Conservation (phyloP, 306 rosid species). For the Betula pendula region DNA sequence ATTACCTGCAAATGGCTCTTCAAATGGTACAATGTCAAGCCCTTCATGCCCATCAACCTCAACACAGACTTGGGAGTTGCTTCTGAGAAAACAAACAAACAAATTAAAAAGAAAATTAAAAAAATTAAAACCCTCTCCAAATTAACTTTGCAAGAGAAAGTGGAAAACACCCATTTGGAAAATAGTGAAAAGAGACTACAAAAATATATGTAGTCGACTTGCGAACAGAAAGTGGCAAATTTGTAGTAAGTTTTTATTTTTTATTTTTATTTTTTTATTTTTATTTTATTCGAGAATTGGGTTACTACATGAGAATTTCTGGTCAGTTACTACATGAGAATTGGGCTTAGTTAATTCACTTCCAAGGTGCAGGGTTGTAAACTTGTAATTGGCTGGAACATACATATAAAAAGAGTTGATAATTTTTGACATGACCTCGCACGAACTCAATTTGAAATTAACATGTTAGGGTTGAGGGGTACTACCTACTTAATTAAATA, state of each 20-base stretch:
- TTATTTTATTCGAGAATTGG: too few species aligned
- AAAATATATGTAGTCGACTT: background rate
- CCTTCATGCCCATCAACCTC: constrained; percentile 92
- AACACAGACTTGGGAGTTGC: constrained; percentile 93
- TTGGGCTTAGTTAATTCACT: background rate
- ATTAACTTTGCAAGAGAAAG: background rate
- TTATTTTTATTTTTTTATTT: too few species aligned
- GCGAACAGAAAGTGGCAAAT: background rate
- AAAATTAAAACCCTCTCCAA: background rate
- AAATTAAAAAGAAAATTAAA: too few species aligned
- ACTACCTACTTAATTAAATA: too few species aligned
- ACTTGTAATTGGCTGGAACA: background rate
- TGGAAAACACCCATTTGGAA: background rate
- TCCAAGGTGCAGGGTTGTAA: background rate
- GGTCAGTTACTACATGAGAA: too few species aligned
- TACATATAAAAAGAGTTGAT: too few species aligned
- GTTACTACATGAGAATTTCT: too few species aligned
- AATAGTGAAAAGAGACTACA: background rate
- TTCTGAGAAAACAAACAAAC: constrained; percentile 45
- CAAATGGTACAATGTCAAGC: constrained; percentile 91
- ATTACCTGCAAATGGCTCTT: constrained; percentile 98
- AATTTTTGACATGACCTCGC: too few species aligned
- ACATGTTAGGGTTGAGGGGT: too few species aligned
- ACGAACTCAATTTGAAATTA: too few species aligned
- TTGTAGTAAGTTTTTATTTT: too few species aligned